Conservation (phyloP, 805 yeast species). For the Zygoascus tannicola region DNA sequence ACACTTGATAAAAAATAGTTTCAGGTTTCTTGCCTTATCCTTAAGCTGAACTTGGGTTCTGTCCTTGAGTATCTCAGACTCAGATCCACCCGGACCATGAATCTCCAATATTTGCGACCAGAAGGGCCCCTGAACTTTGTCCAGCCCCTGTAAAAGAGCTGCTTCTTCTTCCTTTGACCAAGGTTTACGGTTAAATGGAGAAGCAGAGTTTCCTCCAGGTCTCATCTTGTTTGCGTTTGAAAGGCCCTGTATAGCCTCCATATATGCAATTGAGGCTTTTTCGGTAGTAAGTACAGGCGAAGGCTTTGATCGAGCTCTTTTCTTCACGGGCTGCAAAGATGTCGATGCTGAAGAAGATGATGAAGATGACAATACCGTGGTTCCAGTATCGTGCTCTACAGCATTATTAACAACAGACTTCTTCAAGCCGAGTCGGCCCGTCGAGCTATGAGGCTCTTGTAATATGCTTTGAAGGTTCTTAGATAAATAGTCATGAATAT, state of each 20-base stretch:
- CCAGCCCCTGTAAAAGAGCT: conserved; percentile 72
- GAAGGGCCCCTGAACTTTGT: conserved; percentile 70
- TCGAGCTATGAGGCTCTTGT: not conserved
- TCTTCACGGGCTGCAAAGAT: not conserved
- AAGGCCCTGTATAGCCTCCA: conserved; percentile 3
- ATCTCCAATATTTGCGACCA: conserved; percentile 87
- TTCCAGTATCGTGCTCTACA: not conserved
- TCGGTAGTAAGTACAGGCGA: not conserved
- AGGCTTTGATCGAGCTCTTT: not conserved
- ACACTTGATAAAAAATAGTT: conserved; percentile 70
- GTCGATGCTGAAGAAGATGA: not conserved
- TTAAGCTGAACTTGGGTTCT: conserved; percentile 87
- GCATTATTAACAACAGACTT: not conserved
- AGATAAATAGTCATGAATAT: conserved; percentile 60
- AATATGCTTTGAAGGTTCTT: not conserved
- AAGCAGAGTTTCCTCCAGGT: not conserved
- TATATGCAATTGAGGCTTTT: conserved; percentile 7
- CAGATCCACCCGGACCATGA: conserved; percentile 90
- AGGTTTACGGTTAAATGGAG: conserved; percentile 41
- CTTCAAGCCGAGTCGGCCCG: not conserved
- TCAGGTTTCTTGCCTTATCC: conserved; percentile 96
- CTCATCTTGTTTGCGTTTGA: not conserved
- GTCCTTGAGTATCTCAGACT: conserved; percentile 74
- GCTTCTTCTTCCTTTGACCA: conserved; percentile 90
- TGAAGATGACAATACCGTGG: not conserved